Evolutionary conservation across 2,329 filamentous ascomycete species (phyloP).

Genomic region (Furcasterigmium furcatum): DNA sequence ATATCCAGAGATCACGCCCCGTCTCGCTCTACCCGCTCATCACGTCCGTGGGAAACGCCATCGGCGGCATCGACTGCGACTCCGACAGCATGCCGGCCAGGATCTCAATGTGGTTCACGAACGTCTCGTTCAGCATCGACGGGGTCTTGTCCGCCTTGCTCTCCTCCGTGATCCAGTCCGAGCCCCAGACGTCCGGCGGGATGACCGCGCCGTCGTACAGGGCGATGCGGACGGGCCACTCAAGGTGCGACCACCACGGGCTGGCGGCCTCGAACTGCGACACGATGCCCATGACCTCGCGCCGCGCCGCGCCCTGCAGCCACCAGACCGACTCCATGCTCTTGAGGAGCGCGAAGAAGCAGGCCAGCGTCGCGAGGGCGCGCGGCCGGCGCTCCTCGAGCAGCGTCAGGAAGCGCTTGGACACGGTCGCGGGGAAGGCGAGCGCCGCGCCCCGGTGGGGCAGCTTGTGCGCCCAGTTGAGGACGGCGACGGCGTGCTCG

Average conservation of each 20-base stretch:
- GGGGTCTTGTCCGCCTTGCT: slow-evolving; percentile 25
- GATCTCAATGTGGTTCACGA: slow-evolving; percentile 42
- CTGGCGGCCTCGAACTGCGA: slow-evolving; percentile 56
- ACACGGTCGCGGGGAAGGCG: slow-evolving; percentile 63
- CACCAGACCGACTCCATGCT: slow-evolving; percentile 64
- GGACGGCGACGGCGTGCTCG: slow-evolving; percentile 60
- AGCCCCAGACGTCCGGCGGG: slow-evolving; percentile 55
- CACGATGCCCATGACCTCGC: slow-evolving; percentile 63
- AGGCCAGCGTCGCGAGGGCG: slow-evolving; percentile 60
- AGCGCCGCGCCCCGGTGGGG: slow-evolving; percentile 56
- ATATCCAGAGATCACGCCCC: neutral
- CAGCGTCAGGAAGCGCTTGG: slow-evolving; percentile 56
- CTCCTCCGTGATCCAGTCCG: slow-evolving; percentile 43
- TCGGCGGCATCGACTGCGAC: slow-evolving; percentile 21
- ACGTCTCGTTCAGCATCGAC: slow-evolving; percentile 22
- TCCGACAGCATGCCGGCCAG: slow-evolving; percentile 34
- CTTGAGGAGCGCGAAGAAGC: slow-evolving; percentile 64
- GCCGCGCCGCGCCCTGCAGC: slow-evolving; percentile 62
- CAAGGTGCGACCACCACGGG: slow-evolving; percentile 58
- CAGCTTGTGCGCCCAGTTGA: slow-evolving; percentile 64
- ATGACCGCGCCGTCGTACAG: slow-evolving; percentile 52
- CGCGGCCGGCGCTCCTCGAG: slow-evolving; percentile 57
- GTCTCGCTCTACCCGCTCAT: slow-evolving; percentile 1
- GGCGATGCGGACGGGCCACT: slow-evolving; percentile 58
- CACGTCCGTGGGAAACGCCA: slow-evolving; percentile 13